Evolutionary conservation across 352 stramenopile genomes (phyloP).

Genomic region (Phytophthora sp.): DNA sequence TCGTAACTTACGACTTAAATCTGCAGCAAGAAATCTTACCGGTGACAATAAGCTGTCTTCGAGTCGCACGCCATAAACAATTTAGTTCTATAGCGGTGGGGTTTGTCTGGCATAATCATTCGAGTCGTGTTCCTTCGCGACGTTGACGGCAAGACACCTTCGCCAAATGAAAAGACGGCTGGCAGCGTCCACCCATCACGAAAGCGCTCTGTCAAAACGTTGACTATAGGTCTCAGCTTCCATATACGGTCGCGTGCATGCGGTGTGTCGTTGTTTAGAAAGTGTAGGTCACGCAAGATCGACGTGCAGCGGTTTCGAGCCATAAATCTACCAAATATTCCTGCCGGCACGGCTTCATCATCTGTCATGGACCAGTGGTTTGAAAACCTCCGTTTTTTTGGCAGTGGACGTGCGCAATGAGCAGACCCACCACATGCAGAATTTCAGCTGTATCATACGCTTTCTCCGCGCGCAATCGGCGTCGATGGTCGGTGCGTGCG

Average conservation of each 20-base stretch:
- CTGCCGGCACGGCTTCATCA: conserved; percentile 12
- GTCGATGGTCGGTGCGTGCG: too few relatives aligned
- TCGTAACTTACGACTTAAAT: conserved; percentile 4
- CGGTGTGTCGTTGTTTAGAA: conserved; percentile 16
- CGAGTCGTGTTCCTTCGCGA: conserved; percentile 35
- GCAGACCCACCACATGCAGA: conserved; percentile 22
- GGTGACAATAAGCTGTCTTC: conserved; percentile 11
- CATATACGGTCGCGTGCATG: conserved; percentile 10
- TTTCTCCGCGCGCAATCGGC: too few relatives aligned
- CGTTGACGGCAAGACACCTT: conserved; percentile 31
- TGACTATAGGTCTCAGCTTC: conserved; percentile 10
- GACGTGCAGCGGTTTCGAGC: conserved; percentile 5
- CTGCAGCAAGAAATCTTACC: background rate
- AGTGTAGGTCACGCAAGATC: conserved; percentile 20
- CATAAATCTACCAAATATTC: conserved; percentile 22
- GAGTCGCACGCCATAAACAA: conserved; percentile 42
- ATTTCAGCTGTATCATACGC: conserved; percentile 20
- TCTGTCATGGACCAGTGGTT: conserved; percentile 23
- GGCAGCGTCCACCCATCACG: background rate
- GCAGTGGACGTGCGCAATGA: conserved; percentile 27
- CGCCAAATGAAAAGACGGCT: conserved; percentile 24
- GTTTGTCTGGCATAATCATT: conserved; percentile 43
- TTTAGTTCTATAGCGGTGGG: conserved; percentile 32
- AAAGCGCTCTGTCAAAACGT: conserved; percentile 16
- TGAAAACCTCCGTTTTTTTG: conserved; percentile 20